Conservation (phyloP, 2,329 filamentous ascomycete genomes). For the Scedosporium boydii region DNA sequence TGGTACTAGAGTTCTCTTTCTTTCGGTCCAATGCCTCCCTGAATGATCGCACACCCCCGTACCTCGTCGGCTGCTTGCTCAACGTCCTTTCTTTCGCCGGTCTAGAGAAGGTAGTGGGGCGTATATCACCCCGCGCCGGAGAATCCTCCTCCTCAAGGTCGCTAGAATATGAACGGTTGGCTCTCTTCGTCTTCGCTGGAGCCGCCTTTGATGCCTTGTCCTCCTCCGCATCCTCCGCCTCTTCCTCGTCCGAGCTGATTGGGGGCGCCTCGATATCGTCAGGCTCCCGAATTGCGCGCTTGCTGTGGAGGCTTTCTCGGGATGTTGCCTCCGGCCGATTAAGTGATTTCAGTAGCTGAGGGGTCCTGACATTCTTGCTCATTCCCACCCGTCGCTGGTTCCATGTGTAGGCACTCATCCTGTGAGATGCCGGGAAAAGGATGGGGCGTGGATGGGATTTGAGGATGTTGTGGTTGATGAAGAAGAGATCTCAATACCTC, state of each 20-base stretch:
- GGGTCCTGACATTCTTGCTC: background rate
- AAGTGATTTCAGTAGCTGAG: background rate
- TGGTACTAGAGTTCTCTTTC: background rate
- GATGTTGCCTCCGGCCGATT: background rate
- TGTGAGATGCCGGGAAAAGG: background rate
- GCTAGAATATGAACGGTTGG: background rate
- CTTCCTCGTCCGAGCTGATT: slow-evolving; percentile 1
- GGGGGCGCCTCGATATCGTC: slow-evolving; percentile 1
- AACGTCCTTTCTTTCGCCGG: background rate
- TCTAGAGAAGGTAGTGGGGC: background rate
- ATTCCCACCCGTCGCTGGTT: background rate
- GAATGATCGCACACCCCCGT: background rate
- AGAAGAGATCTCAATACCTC: background rate
- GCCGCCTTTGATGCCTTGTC: background rate
- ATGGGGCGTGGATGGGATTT: background rate
- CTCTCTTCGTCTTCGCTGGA: background rate
- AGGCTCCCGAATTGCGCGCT: background rate
- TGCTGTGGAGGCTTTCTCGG: background rate
- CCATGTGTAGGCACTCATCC: background rate
- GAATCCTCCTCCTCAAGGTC: background rate
- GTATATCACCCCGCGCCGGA: slow-evolving; percentile 1
- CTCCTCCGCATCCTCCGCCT: background rate
- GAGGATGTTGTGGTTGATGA: background rate
- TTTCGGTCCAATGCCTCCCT: background rate
- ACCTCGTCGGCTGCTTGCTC: background rate